Conservation (phyloP, 495 filamentous ascomycete genomes). For the Pseudomonodictys pantanalensis region DNA sequence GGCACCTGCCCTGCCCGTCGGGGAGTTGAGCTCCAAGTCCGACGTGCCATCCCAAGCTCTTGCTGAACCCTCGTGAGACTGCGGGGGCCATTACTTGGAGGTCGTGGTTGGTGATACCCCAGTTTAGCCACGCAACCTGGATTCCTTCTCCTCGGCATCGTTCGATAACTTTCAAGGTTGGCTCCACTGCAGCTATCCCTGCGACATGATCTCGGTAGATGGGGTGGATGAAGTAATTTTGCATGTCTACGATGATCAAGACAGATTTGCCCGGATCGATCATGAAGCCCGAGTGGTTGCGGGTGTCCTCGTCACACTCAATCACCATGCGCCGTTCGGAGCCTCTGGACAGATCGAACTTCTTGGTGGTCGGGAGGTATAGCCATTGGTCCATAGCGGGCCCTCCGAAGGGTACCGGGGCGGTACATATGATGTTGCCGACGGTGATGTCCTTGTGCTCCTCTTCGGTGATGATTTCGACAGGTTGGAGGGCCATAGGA, state of each 20-base stretch:
- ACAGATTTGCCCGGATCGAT: slow-evolving; percentile 42
- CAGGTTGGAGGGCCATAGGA: slow-evolving; percentile 1
- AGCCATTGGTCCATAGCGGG: slow-evolving; percentile 32
- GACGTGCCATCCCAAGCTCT: slow-evolving; percentile 48
- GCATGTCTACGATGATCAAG: slow-evolving; percentile 58
- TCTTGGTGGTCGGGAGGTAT: slow-evolving; percentile 32
- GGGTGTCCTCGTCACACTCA: slow-evolving; percentile 34
- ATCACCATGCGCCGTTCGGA: slow-evolving; percentile 25
- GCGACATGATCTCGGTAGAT: slow-evolving; percentile 35
- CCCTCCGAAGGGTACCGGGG: slow-evolving; percentile 24
- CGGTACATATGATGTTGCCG: background rate
- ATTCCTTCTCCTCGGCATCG: slow-evolving; percentile 47
- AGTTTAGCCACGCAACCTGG: slow-evolving; percentile 58
- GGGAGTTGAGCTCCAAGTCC: slow-evolving; percentile 26
- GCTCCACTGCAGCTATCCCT: slow-evolving; percentile 36
- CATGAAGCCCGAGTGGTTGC: slow-evolving; percentile 35
- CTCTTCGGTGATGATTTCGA: slow-evolving; percentile 1
- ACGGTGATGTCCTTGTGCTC: background rate
- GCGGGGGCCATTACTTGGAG: slow-evolving; percentile 50
- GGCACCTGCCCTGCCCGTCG: slow-evolving; percentile 33
- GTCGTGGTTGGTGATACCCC: slow-evolving; percentile 56
- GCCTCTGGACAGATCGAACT: slow-evolving; percentile 36
- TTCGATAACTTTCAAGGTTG: slow-evolving; percentile 43
- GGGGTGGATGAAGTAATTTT: slow-evolving; percentile 58
- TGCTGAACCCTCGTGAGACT: slow-evolving; percentile 48